These are phyloP conservation scores for Mortierella sp. DNA, from an alignment of 371 early-diverging fungal genomes.

Conservation along the genomic window DNA sequence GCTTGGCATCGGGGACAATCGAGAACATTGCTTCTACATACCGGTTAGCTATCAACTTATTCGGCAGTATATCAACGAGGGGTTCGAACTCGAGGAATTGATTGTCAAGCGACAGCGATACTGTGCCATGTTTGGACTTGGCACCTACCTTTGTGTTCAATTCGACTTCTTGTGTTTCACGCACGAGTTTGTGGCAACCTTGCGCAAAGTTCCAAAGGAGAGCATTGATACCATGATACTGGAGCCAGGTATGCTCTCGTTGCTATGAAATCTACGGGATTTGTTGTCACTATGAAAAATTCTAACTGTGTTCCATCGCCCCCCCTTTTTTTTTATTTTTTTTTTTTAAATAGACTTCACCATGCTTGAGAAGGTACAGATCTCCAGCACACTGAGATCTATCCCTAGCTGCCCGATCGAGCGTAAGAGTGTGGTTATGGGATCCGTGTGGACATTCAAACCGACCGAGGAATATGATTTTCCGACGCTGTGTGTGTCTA, in stretches of 20 bases:
- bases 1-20: constrained; percentile 93
- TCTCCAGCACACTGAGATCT: constrained; percentile 57
- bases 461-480: constrained; percentile 64
- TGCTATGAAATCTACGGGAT: background rate
- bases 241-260: constrained; percentile 56
- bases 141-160: constrained; percentile 87
- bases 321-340: too few relatives aligned
- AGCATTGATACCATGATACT: constrained; percentile 67
- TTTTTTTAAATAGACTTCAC: constrained; percentile 21
- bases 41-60: constrained; percentile 88
- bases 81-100: constrained; percentile 91
- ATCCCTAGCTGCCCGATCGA: constrained; percentile 83
- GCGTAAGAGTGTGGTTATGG: constrained; percentile 90
- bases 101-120: constrained; percentile 93
- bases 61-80: constrained; percentile 81
- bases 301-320: too few relatives aligned
- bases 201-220: constrained; percentile 77
- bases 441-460: constrained; percentile 90
- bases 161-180: constrained; percentile 93
- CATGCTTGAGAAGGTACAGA: constrained; percentile 39
- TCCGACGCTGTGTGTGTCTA: constrained; percentile 76
- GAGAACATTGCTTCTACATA: constrained; percentile 88
- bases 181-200: constrained; percentile 90
- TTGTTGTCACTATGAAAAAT: too few relatives aligned
- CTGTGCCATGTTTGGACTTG: constrained; percentile 90